Percentiles rank a stretch among this genome's conserved stretches.
Conservation (phyloP, 1,284 basidiomycete genomes). For the Pseudozyma sp. region DNA sequence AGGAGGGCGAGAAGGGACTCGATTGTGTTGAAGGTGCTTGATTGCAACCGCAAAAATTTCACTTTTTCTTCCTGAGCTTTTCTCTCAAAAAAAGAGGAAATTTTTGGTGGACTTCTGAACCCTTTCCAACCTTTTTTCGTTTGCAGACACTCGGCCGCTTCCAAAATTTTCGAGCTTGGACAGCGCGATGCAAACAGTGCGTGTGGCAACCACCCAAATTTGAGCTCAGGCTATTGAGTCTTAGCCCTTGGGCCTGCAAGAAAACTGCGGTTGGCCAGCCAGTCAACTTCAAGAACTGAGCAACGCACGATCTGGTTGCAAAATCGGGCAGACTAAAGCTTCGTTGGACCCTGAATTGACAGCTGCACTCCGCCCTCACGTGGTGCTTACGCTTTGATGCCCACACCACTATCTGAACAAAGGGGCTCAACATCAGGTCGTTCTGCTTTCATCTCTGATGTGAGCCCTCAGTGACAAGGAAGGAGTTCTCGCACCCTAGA, state of each 20-base stretch:
- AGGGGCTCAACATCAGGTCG: background rate
- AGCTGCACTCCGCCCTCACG: background rate
- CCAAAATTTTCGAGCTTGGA: background rate
- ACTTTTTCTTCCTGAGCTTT: constrained; percentile 3
- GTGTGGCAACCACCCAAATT: background rate
- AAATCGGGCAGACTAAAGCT: too few species aligned
- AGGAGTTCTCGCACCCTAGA: too few species aligned
- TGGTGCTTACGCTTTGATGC: background rate
- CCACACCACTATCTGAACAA: background rate
- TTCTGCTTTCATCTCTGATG: background rate
- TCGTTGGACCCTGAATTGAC: constrained; percentile 9
- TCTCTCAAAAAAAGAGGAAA: background rate
- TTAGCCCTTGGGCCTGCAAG: background rate
- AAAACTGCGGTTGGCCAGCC: constrained; percentile 10
- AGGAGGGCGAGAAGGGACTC: background rate
- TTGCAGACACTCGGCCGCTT: constrained; percentile 24
- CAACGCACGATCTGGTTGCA: background rate
- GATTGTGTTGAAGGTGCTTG: background rate
- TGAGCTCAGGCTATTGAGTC: constrained; percentile 5
- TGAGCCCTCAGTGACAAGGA: too few species aligned
- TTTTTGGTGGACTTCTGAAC: constrained; percentile 13
- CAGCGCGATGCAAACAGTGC: background rate
- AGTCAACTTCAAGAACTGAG: background rate
- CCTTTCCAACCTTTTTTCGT: constrained; percentile 16
- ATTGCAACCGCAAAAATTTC: constrained; percentile 30